phyloP scores from a whole-genome alignment of 2,329 filamentous ascomycete species.

The Beauveria rudraprayagi region DNA sequence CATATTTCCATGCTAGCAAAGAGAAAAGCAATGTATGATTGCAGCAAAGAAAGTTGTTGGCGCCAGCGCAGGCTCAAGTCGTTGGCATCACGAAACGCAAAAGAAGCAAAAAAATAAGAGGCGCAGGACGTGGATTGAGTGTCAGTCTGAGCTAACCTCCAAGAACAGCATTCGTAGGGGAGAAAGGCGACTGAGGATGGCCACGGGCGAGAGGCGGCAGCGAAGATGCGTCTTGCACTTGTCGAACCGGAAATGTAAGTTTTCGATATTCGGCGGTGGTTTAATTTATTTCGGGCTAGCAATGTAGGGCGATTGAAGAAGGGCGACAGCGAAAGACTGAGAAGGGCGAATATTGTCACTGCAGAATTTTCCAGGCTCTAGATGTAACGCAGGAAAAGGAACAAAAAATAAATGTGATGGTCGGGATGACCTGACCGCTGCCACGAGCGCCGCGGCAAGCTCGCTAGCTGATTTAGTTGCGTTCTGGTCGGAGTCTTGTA shows the following conservation, averaged over 20 bases:
- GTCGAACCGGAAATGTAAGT: neutral
- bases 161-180: neutral
- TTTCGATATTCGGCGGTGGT: neutral
- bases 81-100: neutral
- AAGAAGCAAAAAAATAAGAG: neutral
- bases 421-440: neutral
- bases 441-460: neutral
- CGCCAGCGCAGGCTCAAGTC: neutral
- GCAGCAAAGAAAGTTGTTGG: neutral
- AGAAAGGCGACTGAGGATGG: neutral
- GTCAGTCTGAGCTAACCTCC: neutral
- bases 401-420: neutral
- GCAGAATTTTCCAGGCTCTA: too few relatives aligned
- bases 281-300: neutral
- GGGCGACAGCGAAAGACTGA: neutral
- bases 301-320: neutral
- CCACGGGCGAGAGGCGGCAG: neutral
- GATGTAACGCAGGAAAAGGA: neutral
- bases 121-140: neutral
- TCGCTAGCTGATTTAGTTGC: neutral
- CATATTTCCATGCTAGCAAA: conserved; percentile 10
- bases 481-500: conserved; percentile 2
- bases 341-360: neutral
- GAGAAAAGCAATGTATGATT: neutral
- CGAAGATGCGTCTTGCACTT: neutral